These are phyloP conservation scores for Bolboschoenus planiculmis DNA, from an alignment of 176 grass and related monocot genomes.

Conservation along the genomic window DNA sequence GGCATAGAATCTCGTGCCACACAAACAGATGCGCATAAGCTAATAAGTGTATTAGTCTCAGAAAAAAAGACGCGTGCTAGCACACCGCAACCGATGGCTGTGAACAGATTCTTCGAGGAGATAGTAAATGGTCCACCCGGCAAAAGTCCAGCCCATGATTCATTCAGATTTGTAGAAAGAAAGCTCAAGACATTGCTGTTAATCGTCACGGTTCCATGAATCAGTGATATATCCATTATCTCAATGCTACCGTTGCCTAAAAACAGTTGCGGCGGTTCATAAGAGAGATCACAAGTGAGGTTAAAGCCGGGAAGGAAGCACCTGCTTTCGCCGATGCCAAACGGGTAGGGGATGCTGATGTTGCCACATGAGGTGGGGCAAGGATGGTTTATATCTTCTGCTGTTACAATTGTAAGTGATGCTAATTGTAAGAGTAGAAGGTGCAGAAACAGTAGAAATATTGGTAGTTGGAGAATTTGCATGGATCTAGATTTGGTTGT, in stretches of 20 bases:
- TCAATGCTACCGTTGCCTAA: neutral
- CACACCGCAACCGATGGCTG: conserved; percentile 29
- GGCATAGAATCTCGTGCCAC: neutral
- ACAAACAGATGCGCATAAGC: conserved; percentile 23
- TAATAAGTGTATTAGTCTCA: neutral
- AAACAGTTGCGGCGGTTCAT: conserved; percentile 24
- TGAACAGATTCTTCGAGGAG: conserved; percentile 25
- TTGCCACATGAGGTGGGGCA: conserved; percentile 22
- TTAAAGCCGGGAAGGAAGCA: conserved; percentile 26
- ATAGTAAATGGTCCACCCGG: conserved; percentile 6
- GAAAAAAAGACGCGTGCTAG: neutral
- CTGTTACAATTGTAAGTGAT: neutral
- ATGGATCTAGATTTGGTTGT: neutral
- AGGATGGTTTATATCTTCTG: neutral
- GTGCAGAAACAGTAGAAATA: neutral
- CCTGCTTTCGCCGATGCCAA: conserved; percentile 16
- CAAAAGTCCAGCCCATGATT: conserved; percentile 9
- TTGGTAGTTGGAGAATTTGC: neutral
- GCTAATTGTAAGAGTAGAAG: neutral
- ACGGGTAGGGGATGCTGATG: conserved; percentile 30
- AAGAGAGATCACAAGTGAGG: conserved; percentile 14
- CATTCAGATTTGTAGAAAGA: neutral
- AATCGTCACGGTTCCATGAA: neutral
- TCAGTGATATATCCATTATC: conserved; percentile 1
- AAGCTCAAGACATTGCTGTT: conserved; percentile 9